Evolutionary conservation across 495 filamentous ascomycete genomes (phyloP).

Genomic region (Aspergillus sclerotioniger): DNA sequence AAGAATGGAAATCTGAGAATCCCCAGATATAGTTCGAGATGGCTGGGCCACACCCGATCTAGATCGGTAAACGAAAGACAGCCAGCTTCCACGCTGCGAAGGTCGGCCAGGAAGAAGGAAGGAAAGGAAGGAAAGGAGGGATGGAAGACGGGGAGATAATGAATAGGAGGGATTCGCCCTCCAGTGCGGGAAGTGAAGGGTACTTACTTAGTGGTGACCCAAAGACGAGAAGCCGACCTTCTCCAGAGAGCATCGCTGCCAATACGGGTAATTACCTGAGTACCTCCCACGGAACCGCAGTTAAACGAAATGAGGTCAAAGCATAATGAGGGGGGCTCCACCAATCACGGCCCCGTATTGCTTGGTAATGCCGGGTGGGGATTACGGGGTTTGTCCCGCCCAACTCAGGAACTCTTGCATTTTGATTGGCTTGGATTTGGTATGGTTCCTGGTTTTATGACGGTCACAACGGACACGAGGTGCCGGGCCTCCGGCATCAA

Average conservation of each 20-base stretch:
- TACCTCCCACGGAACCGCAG: background rate
- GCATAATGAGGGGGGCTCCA: constrained; percentile 6
- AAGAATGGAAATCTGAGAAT: constrained; percentile 18
- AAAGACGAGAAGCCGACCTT: constrained; percentile 2
- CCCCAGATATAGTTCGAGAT: constrained; percentile 12
- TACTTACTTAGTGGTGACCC: background rate
- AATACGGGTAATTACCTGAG: constrained; percentile 19
- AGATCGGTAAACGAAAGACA: constrained; percentile 38
- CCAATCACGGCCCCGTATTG: constrained; percentile 20
- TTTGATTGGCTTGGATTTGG: constrained; percentile 10
- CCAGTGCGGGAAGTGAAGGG: background rate
- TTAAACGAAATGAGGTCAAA: constrained; percentile 26
- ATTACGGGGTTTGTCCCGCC: constrained; percentile 2
- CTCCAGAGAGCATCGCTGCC: background rate
- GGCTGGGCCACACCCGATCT: constrained; percentile 17
- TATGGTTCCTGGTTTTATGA: constrained; percentile 26
- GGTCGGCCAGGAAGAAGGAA: constrained; percentile 11
- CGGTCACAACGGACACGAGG: constrained; percentile 14
- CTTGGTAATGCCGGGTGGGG: constrained; percentile 1
- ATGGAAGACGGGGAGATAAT: constrained; percentile 6
- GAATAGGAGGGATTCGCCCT: background rate
- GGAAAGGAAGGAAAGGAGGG: constrained; percentile 10
- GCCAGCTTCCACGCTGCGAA: constrained; percentile 32
- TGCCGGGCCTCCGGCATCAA: constrained; percentile 15
- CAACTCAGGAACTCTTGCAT: background rate